A percentile compares a stretch with the other conserved stretches of the same genome.
Conservation (phyloP, 257 asterid species). For the Echites panduratus region DNA sequence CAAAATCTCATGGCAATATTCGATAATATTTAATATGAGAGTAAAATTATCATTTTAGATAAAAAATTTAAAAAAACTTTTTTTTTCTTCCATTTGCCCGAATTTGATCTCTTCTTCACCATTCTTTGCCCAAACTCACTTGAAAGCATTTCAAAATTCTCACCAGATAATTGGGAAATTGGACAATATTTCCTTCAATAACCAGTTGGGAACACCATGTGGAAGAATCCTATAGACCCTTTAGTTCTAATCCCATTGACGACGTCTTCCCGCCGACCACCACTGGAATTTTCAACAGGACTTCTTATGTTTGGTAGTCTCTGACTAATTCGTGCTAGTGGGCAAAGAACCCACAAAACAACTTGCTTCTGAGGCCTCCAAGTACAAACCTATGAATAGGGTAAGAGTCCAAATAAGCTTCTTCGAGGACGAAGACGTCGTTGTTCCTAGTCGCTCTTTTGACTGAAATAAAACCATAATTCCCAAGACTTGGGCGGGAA, state of each 20-base stretch:
- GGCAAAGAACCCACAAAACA: constrained; percentile 1
- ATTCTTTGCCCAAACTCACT: no score
- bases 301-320: constrained; percentile 11
- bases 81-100: no score
- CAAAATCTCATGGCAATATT: no score
- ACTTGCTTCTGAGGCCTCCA: background rate
- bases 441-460: background rate
- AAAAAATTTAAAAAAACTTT: no score
- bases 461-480: constrained; percentile 16
- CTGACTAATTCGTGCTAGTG: background rate
- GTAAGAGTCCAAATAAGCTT: background rate
- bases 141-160: no score
- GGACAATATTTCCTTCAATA: constrained; percentile 11
- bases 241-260: constrained; percentile 8
- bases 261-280: constrained; percentile 10
- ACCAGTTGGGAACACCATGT: constrained; percentile 10
- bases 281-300: constrained; percentile 16
- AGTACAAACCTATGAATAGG: background rate
- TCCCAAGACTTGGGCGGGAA: background rate
- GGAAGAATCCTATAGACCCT: constrained; percentile 16
- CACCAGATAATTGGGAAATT: no score
- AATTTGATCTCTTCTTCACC: no score
- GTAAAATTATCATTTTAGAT: no score
- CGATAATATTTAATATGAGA: no score
- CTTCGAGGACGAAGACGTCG: background rate